Conservation (phyloP, 805 yeast genomes). For the Wickerhamiella cacticola region DNA sequence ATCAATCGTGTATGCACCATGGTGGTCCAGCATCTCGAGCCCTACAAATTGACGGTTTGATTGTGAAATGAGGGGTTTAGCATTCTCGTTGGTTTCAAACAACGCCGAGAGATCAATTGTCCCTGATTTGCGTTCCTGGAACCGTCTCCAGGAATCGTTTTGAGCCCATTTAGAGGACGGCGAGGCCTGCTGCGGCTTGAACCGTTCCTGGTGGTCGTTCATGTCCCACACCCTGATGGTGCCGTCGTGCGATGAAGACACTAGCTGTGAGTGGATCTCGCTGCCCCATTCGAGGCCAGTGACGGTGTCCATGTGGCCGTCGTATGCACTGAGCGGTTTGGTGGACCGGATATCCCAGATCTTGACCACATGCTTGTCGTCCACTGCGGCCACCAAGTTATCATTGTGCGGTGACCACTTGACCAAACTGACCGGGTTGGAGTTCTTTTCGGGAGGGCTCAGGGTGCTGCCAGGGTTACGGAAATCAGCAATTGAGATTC, state of each 20-base stretch:
- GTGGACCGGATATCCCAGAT: constrained; percentile 66
- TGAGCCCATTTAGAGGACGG: constrained; percentile 11
- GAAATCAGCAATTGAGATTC: constrained; percentile 62
- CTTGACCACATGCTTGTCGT: constrained; percentile 38
- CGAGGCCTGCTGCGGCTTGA: not conserved
- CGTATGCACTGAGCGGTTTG: constrained; percentile 40
- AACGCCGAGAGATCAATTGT: constrained; percentile 16
- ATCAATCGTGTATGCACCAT: constrained; percentile 25
- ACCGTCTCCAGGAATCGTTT: constrained; percentile 22
- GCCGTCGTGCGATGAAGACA: constrained; percentile 54
- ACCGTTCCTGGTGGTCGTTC: constrained; percentile 10
- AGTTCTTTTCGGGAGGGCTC: constrained; percentile 32
- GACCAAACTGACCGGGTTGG: constrained; percentile 34
- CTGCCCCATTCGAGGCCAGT: constrained; percentile 51
- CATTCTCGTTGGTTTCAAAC: not conserved
- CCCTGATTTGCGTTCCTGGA: constrained; percentile 21
- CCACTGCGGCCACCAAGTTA: constrained; percentile 53
- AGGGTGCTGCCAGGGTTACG: constrained; percentile 39
- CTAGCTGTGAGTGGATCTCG: constrained; percentile 34
- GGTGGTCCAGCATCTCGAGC: constrained; percentile 18
- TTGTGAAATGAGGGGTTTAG: constrained; percentile 22
- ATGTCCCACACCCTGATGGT: constrained; percentile 58
- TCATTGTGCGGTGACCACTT: constrained; percentile 55
- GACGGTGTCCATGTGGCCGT: constrained; percentile 46
- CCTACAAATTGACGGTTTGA: constrained; percentile 23